These are phyloP conservation scores for Aspergillaceae sp. DNA, from an alignment of 2,329 filamentous ascomycete species.

Conservation along the genomic window DNA sequence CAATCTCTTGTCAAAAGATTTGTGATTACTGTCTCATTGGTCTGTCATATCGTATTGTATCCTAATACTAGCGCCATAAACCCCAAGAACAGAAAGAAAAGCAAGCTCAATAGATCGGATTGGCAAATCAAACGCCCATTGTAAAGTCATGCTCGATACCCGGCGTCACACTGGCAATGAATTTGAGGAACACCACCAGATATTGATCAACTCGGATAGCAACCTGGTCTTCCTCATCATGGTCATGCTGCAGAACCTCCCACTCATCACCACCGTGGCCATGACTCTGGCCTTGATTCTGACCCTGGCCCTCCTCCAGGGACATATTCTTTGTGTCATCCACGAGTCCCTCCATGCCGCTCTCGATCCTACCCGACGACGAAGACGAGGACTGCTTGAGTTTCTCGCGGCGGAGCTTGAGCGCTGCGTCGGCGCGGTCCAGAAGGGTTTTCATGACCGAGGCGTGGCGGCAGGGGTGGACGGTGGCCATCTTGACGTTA, in stretches of 20 bases:
- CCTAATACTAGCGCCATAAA: neutral
- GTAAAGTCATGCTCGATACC: slow-evolving; percentile 98
- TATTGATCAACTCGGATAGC: slow-evolving; percentile 46
- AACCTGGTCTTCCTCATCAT: slow-evolving; percentile 40
- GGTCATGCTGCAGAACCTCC: slow-evolving; percentile 51
- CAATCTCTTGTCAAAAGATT: too few species aligned
- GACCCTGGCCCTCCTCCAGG: slow-evolving; percentile 42
- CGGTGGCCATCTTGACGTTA: slow-evolving; percentile 88
- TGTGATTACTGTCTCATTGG: neutral
- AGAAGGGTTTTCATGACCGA: slow-evolving; percentile 97
- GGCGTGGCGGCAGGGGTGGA: slow-evolving; percentile 95
- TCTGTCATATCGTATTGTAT: neutral
- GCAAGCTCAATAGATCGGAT: neutral
- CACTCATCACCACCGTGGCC: slow-evolving; percentile 50
- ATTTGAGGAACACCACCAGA: slow-evolving; percentile 49
- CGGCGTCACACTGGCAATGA: slow-evolving; percentile 83
- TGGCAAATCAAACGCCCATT: slow-evolving; percentile 64
- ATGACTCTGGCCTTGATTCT: slow-evolving; percentile 7
- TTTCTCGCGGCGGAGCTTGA: slow-evolving; percentile 81
- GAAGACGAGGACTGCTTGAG: slow-evolving; percentile 45
- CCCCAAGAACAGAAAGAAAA: neutral
- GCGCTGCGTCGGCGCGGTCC: slow-evolving; percentile 84
- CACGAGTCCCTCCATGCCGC: slow-evolving; percentile 75
- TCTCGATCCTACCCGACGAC: slow-evolving; percentile 39
- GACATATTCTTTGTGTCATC: slow-evolving; percentile 62